Base-by-base conservation (phyloP, 2,329 filamentous ascomycete genomes). In the Alternaria rosae region DNA sequence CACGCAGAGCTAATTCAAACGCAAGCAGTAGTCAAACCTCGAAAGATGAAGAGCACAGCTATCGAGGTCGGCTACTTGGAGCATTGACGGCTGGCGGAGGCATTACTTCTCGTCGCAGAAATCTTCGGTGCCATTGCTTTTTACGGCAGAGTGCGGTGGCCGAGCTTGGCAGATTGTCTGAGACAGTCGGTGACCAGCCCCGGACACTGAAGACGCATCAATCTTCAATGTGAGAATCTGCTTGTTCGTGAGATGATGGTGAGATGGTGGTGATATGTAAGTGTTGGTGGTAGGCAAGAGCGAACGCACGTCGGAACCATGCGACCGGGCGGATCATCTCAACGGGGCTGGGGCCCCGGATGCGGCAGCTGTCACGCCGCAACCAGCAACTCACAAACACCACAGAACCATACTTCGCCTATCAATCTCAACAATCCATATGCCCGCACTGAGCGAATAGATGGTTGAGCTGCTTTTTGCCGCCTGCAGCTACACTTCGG, bases 241-340 rank as follows among this genome's bases (percentile, higher is more conserved):
- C 20, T 21, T 50, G 35, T 45, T 17, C 9, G 20, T 45, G 12
- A 3, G 44, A 20, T 35, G 35, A 17, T 17, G n/a, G 28, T 17
- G 30, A 28, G 23, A 11, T 20, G 10, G 20, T 15, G 42, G 28
- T n/a, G 11, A 35, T 17, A 25, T 50, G 32, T 20, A 13, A 13
- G 45, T 26, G 25, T 54, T 55, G 50, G 10, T 38, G 30, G 47
- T 38, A 15, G 20, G 25, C n/a, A 12, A 51, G 43, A 25, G 20
- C 23, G 53, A 44, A 30, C 41, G 32, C 25, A 43, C 20, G 38
- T 42, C 38, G 38, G 57, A 52, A 45, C 11, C 13, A 28, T 4
- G 26, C 28, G 38, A 42, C 20, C 45, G 58, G 38, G 17, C 57
- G 58, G 53, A 57, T 38, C 45, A 57, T 57, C n/a, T 41, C 28